Percentiles rank a stretch among this genome's conserved stretches.
Evolutionary conservation across 371 early-diverging fungal species (phyloP).

Genomic region (Mucor plumbeus): DNA sequence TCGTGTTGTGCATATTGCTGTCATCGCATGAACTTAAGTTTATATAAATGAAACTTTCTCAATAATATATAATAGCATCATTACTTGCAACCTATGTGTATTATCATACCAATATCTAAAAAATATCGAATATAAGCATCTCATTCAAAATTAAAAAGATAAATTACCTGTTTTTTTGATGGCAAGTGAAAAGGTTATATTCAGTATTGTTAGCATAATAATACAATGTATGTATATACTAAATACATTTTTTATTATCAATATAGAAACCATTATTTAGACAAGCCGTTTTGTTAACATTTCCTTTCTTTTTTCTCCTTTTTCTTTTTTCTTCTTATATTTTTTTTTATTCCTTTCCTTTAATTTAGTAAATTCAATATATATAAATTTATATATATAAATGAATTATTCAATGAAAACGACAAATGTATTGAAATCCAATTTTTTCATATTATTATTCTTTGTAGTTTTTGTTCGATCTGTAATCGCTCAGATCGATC

Average conservation of each 20-base stretch:
- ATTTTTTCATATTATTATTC: neutral
- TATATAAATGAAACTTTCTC: conserved; percentile 1
- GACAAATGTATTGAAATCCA: neutral
- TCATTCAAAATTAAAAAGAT: too few relatives aligned
- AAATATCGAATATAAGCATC: neutral
- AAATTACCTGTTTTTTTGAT: too few relatives aligned
- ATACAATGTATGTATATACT: neutral
- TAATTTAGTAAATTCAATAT: neutral
- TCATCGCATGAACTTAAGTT: conserved; percentile 1
- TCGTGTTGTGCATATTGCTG: conserved; percentile 3
- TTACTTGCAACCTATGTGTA: neutral
- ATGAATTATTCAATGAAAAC: neutral
- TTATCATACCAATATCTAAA: neutral
- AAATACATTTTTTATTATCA: neutral
- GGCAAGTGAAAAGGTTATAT: too few relatives aligned
- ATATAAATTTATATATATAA: neutral
- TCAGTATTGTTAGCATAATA: neutral
- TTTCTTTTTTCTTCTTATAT: neutral
- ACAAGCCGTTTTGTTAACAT: conserved; percentile 1
- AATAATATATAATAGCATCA: neutral
- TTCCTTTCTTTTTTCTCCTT: neutral
- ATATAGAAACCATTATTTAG: neutral
- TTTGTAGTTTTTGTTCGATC: neutral
- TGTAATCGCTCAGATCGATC: neutral
- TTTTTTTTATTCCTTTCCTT: neutral